A percentile compares a stretch with the other conserved stretches of the same genome.
These are phyloP conservation scores for Wickerhamiella vanderwaltii DNA, from an alignment of 805 yeast genomes.

Conservation along the genomic window DNA sequence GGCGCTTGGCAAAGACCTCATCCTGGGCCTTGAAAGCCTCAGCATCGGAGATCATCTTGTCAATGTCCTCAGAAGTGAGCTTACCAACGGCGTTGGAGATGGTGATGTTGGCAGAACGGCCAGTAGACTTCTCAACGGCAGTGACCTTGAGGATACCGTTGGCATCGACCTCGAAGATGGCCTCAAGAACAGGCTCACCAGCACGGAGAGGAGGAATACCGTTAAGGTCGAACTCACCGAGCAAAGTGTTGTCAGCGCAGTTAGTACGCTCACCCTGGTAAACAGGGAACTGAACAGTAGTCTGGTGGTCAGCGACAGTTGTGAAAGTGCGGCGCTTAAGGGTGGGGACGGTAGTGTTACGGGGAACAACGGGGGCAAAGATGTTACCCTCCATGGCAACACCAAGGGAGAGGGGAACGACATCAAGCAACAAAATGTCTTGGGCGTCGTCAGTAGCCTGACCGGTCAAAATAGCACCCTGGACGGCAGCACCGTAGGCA, in stretches of 20 bases:
- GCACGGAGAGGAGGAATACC: constrained; percentile 99
- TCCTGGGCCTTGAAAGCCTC: constrained; percentile 96
- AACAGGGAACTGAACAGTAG: constrained; percentile 96
- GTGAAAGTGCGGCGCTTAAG: constrained; percentile 95
- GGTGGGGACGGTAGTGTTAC: constrained; percentile 97
- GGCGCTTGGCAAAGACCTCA: constrained; percentile 86
- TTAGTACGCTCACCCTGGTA: constrained; percentile 97
- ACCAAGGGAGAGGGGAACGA: constrained; percentile 94
- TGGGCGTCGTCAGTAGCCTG: constrained; percentile 94
- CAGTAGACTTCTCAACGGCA: constrained; percentile 96
- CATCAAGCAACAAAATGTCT: constrained; percentile 88
- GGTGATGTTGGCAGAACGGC: constrained; percentile 93
- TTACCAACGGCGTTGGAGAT: constrained; percentile 98
- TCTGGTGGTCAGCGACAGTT: constrained; percentile 96
- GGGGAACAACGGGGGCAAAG: constrained; percentile 96
- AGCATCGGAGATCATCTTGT: constrained; percentile 95
- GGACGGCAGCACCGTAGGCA: constrained; percentile 98
- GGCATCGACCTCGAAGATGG: constrained; percentile 92
- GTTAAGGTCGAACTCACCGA: constrained; percentile 92
- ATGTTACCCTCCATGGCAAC: constrained; percentile 99
- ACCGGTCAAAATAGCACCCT: constrained; percentile 93
- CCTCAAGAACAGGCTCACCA: constrained; percentile 97
- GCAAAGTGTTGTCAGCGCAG: constrained; percentile 89
- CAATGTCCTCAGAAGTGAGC: constrained; percentile 93
- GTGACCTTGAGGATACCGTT: constrained; percentile 95